A percentile compares a stretch with the other conserved stretches of the same genome.
These are phyloP conservation scores for Eucalyptus regnans DNA, from an alignment of 345 rosid genomes.

Conservation along the genomic window DNA sequence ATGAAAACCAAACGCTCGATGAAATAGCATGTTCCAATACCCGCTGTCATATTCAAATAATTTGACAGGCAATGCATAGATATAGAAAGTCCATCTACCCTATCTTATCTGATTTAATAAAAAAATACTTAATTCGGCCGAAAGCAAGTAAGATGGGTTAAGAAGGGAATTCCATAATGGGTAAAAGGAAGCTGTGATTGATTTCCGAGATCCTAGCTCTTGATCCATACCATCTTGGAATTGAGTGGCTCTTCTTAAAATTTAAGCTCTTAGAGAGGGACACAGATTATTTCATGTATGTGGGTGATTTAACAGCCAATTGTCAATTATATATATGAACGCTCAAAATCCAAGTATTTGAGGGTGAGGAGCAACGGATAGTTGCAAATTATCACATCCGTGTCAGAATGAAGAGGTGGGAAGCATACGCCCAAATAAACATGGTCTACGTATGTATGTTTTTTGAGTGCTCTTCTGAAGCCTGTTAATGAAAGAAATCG, in stretches of 20 bases:
- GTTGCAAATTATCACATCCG: neutral
- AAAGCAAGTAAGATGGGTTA: neutral
- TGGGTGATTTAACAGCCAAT: neutral
- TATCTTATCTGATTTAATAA: neutral
- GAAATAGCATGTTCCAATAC: neutral
- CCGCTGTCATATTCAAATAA: neutral
- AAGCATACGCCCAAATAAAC: neutral
- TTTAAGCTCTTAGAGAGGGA: neutral
- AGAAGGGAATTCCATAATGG: neutral
- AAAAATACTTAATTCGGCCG: neutral
- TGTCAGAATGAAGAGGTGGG: neutral
- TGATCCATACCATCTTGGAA: neutral
- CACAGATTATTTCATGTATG: neutral
- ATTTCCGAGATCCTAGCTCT: neutral
- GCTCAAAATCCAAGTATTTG: neutral
- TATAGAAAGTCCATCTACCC: neutral
- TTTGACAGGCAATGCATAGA: neutral
- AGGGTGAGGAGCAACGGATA: neutral
- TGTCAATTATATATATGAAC: neutral
- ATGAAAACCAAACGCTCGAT: neutral
- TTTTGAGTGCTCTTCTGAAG: neutral
- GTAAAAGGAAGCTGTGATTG: neutral
- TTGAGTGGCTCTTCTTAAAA: neutral
- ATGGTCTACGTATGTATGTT: neutral
- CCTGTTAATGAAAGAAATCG: neutral